A percentile compares a stretch with the other conserved stretches of the same genome.
Conservation (phyloP, 345 rosid species). For the Angophora floribunda region DNA sequence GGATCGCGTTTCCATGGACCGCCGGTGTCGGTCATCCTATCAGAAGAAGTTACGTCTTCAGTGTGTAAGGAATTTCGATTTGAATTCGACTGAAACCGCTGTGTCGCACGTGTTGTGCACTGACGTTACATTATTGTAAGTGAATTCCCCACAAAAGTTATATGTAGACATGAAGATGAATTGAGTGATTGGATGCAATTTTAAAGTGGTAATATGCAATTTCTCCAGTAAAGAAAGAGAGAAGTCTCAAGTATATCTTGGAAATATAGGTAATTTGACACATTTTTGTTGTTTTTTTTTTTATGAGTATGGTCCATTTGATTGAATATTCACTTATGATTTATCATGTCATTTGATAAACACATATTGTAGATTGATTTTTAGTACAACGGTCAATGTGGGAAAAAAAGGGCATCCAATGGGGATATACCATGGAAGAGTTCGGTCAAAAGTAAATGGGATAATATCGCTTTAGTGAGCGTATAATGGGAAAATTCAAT, state of each 20-base stretch:
- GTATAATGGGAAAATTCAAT: neutral
- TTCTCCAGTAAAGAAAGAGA: neutral
- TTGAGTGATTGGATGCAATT: neutral
- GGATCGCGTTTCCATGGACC: neutral
- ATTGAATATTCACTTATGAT: neutral
- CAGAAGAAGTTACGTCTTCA: neutral
- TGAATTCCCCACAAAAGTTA: neutral
- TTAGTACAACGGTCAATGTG: neutral
- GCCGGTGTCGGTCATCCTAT: neutral
- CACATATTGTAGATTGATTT: rapidly evolving
- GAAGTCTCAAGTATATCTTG: neutral
- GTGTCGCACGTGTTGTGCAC: neutral
- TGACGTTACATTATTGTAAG: neutral
- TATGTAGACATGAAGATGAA: neutral
- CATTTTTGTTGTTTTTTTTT: neutral
- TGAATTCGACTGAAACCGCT: neutral
- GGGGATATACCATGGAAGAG: neutral
- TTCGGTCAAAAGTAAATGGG: rapidly evolving
- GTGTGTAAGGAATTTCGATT: rapidly evolving
- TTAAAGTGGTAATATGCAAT: neutral
- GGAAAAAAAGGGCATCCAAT: neutral
- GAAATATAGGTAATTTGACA: neutral
- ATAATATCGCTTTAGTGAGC: neutral
- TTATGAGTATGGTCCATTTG: neutral
- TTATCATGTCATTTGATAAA: neutral